Base-by-base conservation (phyloP, 2,329 filamentous ascomycete genomes). In the Teratosphaeria nubilosa region DNA sequence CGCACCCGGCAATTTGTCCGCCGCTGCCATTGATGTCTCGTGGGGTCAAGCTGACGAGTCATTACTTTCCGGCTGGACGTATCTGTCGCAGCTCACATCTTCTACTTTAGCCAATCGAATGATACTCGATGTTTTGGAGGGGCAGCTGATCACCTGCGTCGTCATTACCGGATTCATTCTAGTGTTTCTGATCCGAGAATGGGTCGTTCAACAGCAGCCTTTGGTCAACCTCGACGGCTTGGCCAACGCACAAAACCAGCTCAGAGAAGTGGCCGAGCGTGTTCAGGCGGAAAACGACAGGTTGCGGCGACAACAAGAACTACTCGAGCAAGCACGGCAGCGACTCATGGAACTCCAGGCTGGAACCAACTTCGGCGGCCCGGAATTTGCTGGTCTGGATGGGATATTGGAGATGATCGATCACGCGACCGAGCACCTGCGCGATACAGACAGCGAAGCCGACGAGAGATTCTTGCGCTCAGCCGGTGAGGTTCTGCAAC, bases 161-260 rank as follows among this genome's bases (percentile, higher is more conserved):
- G 90, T 97, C 55, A 92, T 99, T 7, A 82, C 96, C 51, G 91
- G 87, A 59, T 99, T 97, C 73, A 96, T 99, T 59, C 77, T 99
- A n/a, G 86, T 99, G 50, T 99, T 99, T 65, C 76, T 99, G 3
- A 96, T 99, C 53, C 80, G 95, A 53, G 94, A 99, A 75, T 99
- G 96, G 82, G 94, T 99, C 55, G 91, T 99, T 10, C 94, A 99
- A 71, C 94, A 99, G 71, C 94, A 99, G 70, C 94, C 92, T 5
- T 86, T 91, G 63, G 87, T 94, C 65, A 95, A 95, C 50, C 57
- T 70, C 20, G 65, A 69, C 27, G 60, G 64, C 5, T 45, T 66
- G 11, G 64, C 65, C 30, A 61, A 66, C 37, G 65, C 61, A 11
- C 62, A 65, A 34, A 60, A 65, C 34, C 67, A 68, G 50, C 56